A percentile compares a stretch with the other conserved stretches of the same genome.
phyloP scores from a whole-genome alignment of 192 early-diverging fungal species.

The Coemansia sp. region DNA sequence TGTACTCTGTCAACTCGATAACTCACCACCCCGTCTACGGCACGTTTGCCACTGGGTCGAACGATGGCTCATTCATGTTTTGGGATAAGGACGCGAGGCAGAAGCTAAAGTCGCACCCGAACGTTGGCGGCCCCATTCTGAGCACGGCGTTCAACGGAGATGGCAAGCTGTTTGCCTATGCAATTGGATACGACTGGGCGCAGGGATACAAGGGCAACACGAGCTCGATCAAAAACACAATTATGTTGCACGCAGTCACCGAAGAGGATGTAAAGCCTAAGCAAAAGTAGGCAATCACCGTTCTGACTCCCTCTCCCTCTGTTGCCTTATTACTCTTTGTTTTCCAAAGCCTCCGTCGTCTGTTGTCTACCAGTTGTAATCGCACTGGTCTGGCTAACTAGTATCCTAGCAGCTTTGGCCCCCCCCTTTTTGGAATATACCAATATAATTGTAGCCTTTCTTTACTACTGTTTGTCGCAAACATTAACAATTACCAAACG shows the following conservation, averaged over 20 bases:
- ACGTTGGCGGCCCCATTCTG: conserved; percentile 67
- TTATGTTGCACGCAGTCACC: conserved; percentile 76
- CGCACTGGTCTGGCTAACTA: background rate
- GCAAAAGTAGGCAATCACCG: conserved; percentile 51
- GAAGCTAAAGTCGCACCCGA: conserved; percentile 75
- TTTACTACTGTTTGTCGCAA: background rate
- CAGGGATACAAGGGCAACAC: conserved; percentile 76
- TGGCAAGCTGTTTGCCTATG: conserved; percentile 92
- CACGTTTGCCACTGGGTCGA: conserved; percentile 86
- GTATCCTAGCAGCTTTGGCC: background rate
- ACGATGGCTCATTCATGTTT: conserved; percentile 85
- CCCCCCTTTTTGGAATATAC: background rate
- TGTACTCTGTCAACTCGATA: conserved; percentile 61
- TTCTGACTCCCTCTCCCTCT: conserved; percentile 3
- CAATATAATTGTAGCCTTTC: background rate
- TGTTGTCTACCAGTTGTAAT: background rate
- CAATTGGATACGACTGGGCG: conserved; percentile 83
- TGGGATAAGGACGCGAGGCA: conserved; percentile 96
- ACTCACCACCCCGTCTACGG: conserved; percentile 63
- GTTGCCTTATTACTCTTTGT: background rate
- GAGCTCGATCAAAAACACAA: conserved; percentile 66
- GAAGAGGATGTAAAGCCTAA: conserved; percentile 86
- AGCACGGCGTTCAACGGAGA: conserved; percentile 79
- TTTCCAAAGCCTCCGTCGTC: background rate
- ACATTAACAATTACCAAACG: background rate